Evolutionary conservation across 2,329 filamentous ascomycete genomes (phyloP), one percentile per base, ranked within the genome.

Genomic region (Bipolaris zeicola): DNA sequence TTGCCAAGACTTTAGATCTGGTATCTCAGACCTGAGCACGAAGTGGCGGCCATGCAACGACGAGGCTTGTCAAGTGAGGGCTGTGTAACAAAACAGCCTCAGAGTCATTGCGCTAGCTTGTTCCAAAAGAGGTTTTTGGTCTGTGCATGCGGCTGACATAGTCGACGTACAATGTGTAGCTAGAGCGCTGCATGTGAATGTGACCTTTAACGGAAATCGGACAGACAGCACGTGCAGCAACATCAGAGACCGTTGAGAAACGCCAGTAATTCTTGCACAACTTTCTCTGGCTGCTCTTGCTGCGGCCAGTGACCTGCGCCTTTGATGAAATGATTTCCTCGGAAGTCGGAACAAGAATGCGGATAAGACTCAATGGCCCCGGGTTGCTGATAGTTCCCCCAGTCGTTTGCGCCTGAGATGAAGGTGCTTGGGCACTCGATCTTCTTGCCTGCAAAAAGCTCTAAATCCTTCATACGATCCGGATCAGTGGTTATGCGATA

Each of bases 261-360:
- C 8, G 67, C 70, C 59, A 81, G 56, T 37, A 87, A 75, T 54
- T 79, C 78, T 50, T 78, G 68, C 0, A 79, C 75, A 7, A 87
- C 84, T 51, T 76, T 79, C 62, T 83, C 80, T 1, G 86, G 82
- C 68, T 85, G 79, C 70, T 90, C 87, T 72, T 89, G 86, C 67
- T 88, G 87, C 34, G 88, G 82, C 88, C 88, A 90, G 76, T 90
- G 88, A 0, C 88, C 88, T 4, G 86, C 87, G 0, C 81, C 81
- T 14, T 87, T 81, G 11, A 90, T 76, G 16, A 87, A 74, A 47
- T 69, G 81, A 33, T 78, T 72, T 0, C 84, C 83, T 47, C 78
- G 77, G 66, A 85, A 88, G 55, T 82, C 79, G 24, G 72, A 76
- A 60, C 85, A 88, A 0, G 78, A 78, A 6, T 78, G 73, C 5